Evolutionary conservation across 805 yeast species (phyloP), one percentile per base, ranked within the genome.

Genomic region (Yamadazyma ubonensis): DNA sequence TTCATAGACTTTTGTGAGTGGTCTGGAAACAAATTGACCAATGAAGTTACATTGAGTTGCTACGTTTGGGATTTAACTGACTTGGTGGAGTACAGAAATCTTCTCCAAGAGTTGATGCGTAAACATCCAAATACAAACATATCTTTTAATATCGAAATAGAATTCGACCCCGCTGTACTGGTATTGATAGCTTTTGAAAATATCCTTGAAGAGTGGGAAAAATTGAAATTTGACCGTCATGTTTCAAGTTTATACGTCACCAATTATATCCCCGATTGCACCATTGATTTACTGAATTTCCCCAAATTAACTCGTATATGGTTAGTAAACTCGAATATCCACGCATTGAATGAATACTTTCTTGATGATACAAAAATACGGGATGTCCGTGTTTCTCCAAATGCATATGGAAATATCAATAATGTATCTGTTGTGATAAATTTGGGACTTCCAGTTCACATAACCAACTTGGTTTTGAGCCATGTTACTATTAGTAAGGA

Each of bases 131-230:
- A 10, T 6, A 35, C 26, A 3, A 17, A 38, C 18, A 25, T 46
- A 10, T 34, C 39, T 1, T 51, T 40, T 29, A 51, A 52, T 39
- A 21, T 54, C 5, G 59, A 54, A 28, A 11, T 54, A n/a, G 58
- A 52, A 39, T 52, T 53, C 28, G 54, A 53, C 29, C 47, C 51
- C 7, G 55, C 41, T 5, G 19, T 53, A 6, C 33, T 41, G 19
- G 44, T 38, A 14, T 20, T 42, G 9, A 29, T 55, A 3, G 41
- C 42, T 28, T 27, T 49, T 8, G 30, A 28, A 18, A 4, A 5
- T 21, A 29, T 43, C 15, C 9, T 45, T 4, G 18, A 29, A 5
- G 16, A 9, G 7, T 15, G 44, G 12, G 32, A 11, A 5, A 17
- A 15, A 17, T 11, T 15, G 5, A 17, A 20, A 5, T 33, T 39